These are phyloP conservation scores for Suhomyces atakaporum DNA, from an alignment of 1,139 yeast species.

Conservation along the genomic window DNA sequence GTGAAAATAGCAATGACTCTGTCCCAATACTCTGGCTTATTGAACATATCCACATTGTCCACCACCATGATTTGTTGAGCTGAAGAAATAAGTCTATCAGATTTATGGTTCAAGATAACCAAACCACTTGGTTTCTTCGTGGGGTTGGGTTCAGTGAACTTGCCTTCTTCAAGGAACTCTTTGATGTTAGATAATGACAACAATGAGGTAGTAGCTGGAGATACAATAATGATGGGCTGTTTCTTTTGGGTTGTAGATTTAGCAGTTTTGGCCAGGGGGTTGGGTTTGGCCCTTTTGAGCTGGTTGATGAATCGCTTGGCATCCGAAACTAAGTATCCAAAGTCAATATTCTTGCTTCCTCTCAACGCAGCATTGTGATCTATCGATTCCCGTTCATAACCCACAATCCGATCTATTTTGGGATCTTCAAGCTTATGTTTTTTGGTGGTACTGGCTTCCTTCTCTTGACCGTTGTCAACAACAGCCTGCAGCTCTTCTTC, in stretches of 20 bases:
- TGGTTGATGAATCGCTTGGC: slow-evolving; percentile 63
- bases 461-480: slow-evolving; percentile 5
- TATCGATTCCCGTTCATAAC: slow-evolving; percentile 64
- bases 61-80: slow-evolving; percentile 74
- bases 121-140: slow-evolving; percentile 42
- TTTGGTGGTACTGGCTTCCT: slow-evolving; percentile 13
- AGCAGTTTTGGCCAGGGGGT: slow-evolving; percentile 10
- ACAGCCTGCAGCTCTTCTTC: slow-evolving; percentile 13
- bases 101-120: slow-evolving; percentile 55
- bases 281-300: slow-evolving; percentile 44
- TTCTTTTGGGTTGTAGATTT: slow-evolving; percentile 35
- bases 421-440: slow-evolving; percentile 52
- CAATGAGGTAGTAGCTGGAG: slow-evolving; percentile 93
- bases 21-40: slow-evolving; percentile 96
- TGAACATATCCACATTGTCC: slow-evolving; percentile 83
- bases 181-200: slow-evolving; percentile 80
- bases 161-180: slow-evolving; percentile 77
- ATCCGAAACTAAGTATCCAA: slow-evolving; percentile 71
- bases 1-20: slow-evolving; percentile 94
- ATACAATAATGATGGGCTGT: slow-evolving; percentile 89
- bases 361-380: slow-evolving; percentile 82
- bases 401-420: slow-evolving; percentile 52
- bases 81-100: slow-evolving; percentile 54
- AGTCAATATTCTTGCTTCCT: slow-evolving; percentile 75
- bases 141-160: slow-evolving; percentile 59